These are phyloP conservation scores for Lachancea quebecensis DNA, from an alignment of 805 yeast species.

Conservation along the genomic window DNA sequence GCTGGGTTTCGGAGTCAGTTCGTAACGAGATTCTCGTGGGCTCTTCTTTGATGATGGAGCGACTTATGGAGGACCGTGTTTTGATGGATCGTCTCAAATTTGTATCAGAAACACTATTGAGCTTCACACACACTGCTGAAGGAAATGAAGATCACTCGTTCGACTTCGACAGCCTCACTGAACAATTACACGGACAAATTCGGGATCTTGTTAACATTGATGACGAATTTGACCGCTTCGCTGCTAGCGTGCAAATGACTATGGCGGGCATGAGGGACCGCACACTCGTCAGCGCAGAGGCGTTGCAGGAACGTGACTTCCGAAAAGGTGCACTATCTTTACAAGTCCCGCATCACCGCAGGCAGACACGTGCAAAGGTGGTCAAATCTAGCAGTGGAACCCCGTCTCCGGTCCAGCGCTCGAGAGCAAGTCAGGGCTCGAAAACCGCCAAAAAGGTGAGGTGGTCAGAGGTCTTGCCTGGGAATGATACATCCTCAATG, in stretches of 20 bases:
- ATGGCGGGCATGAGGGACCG: background rate
- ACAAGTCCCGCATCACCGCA: background rate
- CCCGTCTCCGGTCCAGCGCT: slow-evolving; percentile 5
- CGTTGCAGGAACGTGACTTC: slow-evolving; percentile 1
- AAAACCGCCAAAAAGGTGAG: slow-evolving; percentile 38
- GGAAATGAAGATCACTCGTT: background rate
- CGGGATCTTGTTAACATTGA: slow-evolving; percentile 30
- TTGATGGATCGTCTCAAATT: slow-evolving; percentile 22
- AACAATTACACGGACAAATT: slow-evolving; percentile 23
- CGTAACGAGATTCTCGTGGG: slow-evolving; percentile 50
- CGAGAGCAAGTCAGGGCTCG: background rate
- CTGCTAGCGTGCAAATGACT: slow-evolving; percentile 10
- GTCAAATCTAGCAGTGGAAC: slow-evolving; percentile 10
- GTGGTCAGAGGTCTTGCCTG: slow-evolving; percentile 32
- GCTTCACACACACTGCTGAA: background rate
- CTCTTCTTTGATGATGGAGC: slow-evolving; percentile 51
- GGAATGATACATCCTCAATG: slow-evolving; percentile 7
- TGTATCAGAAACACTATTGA: slow-evolving; percentile 13
- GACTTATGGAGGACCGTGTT: slow-evolving; percentile 29
- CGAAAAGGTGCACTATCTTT: background rate
- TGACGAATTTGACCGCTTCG: slow-evolving; percentile 33
- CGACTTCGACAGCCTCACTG: slow-evolving; percentile 1
- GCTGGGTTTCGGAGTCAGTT: slow-evolving; percentile 39
- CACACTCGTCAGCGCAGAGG: slow-evolving; percentile 15
- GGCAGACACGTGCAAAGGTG: slow-evolving; percentile 9